phyloP scores from a whole-genome alignment of 2,329 filamentous ascomycete genomes.

The Penicillium sp. region DNA sequence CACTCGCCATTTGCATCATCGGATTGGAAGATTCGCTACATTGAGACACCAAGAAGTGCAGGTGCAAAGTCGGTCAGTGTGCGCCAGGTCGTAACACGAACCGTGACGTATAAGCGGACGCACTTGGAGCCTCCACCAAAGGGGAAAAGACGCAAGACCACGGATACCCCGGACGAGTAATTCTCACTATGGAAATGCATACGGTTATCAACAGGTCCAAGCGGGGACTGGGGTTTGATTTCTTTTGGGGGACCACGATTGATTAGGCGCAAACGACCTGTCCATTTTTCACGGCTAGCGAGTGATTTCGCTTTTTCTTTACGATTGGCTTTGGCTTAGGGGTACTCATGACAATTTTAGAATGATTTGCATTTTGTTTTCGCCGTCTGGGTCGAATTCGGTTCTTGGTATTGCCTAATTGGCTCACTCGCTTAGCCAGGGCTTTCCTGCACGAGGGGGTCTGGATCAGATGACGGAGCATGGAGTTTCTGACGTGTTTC shows the following conservation, averaged over 20 bases:
- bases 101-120: constrained; percentile 79
- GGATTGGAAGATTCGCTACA: constrained; percentile 72
- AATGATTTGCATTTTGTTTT: background rate
- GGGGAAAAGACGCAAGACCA: constrained; percentile 79
- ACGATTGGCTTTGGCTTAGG: background rate
- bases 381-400: background rate
- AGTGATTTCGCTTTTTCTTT: background rate
- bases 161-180: background rate
- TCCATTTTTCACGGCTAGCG: background rate
- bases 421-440: background rate
- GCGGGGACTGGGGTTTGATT: background rate
- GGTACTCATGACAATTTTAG: background rate
- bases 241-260: no score
- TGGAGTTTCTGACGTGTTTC: background rate
- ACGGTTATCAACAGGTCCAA: background rate
- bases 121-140: constrained; percentile 84
- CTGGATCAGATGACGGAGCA: background rate
- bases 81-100: constrained; percentile 88
- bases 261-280: background rate
- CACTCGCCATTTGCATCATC: constrained; percentile 80
- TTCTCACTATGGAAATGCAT: background rate
- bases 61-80: constrained; percentile 68
- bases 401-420: background rate
- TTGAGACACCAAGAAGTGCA: constrained; percentile 62
- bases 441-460: background rate